Percentiles rank a stretch among this genome's conserved stretches.
These are phyloP conservation scores for Acorus gramineus DNA, from an alignment of 106 monocot genomes.

Conservation along the genomic window DNA sequence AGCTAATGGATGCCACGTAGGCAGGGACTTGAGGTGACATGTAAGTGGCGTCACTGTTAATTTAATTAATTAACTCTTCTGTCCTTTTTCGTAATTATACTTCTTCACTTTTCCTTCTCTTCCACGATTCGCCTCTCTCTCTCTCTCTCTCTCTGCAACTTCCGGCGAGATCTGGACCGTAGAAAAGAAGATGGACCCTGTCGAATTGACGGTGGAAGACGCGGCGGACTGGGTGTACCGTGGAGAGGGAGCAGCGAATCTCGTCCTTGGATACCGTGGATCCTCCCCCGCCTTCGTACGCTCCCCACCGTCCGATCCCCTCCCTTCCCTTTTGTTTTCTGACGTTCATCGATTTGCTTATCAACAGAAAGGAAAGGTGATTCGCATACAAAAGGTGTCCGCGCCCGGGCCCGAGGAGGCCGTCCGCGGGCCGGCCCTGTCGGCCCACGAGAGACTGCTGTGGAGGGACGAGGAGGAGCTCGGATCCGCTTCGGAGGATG, in stretches of 20 bases:
- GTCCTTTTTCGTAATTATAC: no score
- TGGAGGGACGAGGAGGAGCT: conserved; percentile 50
- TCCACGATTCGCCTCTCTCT: no score
- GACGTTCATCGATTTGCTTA: neutral
- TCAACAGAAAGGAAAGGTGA: conserved; percentile 66
- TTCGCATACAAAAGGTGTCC: conserved; percentile 61
- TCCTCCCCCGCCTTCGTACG: conserved; percentile 44
- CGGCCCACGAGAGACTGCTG: conserved; percentile 37
- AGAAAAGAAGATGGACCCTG: no score
- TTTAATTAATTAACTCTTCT: no score
- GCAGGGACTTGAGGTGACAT: no score
- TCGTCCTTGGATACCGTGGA: conserved; percentile 63
- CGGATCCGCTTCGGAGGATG: conserved; percentile 38
- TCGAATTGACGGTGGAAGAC: conserved; percentile 27
- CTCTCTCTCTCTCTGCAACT: no score
- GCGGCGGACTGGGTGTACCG: conserved; percentile 70
- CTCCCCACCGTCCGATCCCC: neutral
- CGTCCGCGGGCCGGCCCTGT: conserved; percentile 17
- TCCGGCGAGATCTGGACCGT: no score
- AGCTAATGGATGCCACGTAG: no score
- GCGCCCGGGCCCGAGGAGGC: neutral
- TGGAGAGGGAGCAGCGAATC: conserved; percentile 87
- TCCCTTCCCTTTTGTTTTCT: neutral
- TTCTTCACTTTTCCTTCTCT: no score
- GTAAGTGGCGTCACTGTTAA: no score